Evolutionary conservation across 495 filamentous ascomycete genomes (phyloP).

Genomic region (Trichoderma parareesei): DNA sequence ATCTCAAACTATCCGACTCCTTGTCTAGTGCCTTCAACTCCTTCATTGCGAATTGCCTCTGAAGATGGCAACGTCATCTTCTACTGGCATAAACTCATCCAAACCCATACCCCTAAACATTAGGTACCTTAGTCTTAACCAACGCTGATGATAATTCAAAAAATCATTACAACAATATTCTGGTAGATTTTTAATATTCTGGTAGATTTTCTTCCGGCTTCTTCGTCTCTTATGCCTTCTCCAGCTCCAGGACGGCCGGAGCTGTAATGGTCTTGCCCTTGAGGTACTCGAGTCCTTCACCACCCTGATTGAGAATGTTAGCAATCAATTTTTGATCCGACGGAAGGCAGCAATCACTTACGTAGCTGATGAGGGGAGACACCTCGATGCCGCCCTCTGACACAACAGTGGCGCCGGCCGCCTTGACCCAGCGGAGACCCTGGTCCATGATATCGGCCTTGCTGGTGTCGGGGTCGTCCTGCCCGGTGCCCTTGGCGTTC

Average conservation of each 20-base stretch:
- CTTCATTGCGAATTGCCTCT: slow-evolving; percentile 1
- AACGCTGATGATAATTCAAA: slow-evolving; percentile 7
- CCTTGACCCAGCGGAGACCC: slow-evolving; percentile 74
- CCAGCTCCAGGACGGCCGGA: slow-evolving; percentile 67
- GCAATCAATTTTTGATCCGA: background rate
- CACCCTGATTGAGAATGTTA: slow-evolving; percentile 47
- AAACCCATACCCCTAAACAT: background rate
- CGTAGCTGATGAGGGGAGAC: slow-evolving; percentile 90
- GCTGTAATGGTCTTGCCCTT: slow-evolving; percentile 67
- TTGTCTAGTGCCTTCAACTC: background rate
- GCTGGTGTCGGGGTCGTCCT: slow-evolving; percentile 93
- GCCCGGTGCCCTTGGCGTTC: slow-evolving; percentile 82
- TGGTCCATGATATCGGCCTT: slow-evolving; percentile 81
- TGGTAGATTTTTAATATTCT: background rate
- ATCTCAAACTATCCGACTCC: background rate
- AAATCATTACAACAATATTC: slow-evolving; percentile 1
- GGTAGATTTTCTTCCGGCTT: slow-evolving; percentile 15
- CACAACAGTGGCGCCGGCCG: slow-evolving; percentile 64
- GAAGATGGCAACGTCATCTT: background rate
- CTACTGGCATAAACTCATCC: background rate
- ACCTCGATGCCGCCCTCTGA: slow-evolving; percentile 73
- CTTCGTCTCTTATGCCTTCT: slow-evolving; percentile 20
- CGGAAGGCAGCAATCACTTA: slow-evolving; percentile 41
- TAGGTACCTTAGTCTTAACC: background rate
- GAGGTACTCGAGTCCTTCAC: slow-evolving; percentile 79